Base-by-base conservation (phyloP, 768 basidiomycete species). In the Tylopilus cervinicoccineus region DNA sequence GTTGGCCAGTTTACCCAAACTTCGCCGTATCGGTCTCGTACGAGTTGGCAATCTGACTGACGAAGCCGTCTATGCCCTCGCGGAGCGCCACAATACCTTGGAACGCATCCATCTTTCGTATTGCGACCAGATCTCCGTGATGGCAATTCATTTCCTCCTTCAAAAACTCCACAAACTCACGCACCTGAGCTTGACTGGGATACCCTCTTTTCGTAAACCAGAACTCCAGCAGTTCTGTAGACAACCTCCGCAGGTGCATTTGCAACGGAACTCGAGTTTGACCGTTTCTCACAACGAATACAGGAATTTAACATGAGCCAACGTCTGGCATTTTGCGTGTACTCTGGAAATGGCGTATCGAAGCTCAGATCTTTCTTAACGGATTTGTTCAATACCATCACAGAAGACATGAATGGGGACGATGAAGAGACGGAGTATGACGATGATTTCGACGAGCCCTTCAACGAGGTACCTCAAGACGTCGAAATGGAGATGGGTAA, bases 91-190 rank as follows among this genome's bases (percentile, higher is more conserved):
- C 59, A 80, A 82, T 24, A 86, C 91, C 9, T 76, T 98, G 20
- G 96, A 99, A 65, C 86, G 96, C 33, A 92, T 99, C 19, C 96
- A 99, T 69, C 74, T 99, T 41, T 96, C 93, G 3, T 97, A 98
- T 64, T 99, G 96, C 67, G 92, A 96, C 65, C 89, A 94, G 61
- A 87, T 99, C 47, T 83, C 88, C 6, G 89, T 97, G 57, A 79
- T 85, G 72, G 93, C 93, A 16, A 81, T 98, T 41, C 88, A 94
- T 60, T 91, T 86, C 66, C 77, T 99, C 38, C 78, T 99, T 36
- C 84, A 88, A 62, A 85, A 86, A 60, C 76, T 98, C n/a, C 83
- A 83, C 61, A 88, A 89, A 57, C 73, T 99, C 26, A 96, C 92
- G 1, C 96, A 99, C 71, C 77, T 99, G 39, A 95, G 93, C 67